Conservation (phyloP, 768 basidiomycete species). For the Cystofilobasidium capitatum region DNA sequence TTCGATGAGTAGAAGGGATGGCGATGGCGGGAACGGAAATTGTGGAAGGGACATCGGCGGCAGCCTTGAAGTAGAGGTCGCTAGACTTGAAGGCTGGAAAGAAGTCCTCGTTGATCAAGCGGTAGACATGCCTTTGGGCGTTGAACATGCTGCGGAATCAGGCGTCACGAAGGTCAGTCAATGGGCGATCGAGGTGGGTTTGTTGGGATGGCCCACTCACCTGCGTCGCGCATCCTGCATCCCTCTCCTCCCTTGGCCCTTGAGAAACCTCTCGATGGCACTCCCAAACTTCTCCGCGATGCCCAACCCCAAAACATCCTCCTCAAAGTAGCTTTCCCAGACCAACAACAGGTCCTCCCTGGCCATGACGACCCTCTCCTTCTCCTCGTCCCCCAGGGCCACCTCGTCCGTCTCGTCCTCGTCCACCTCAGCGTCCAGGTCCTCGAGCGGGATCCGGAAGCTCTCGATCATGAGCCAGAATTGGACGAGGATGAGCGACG, state of each 20-base stretch:
- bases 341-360: slow-evolving; percentile 84
- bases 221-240: slow-evolving; percentile 9
- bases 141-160: slow-evolving; percentile 57
- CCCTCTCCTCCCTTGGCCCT: slow-evolving; percentile 1
- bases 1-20: background rate
- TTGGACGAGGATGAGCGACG: slow-evolving; percentile 74
- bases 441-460: slow-evolving; percentile 91
- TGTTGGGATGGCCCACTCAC: background rate
- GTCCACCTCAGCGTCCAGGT: slow-evolving; percentile 52
- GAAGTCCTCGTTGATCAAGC: slow-evolving; percentile 74
- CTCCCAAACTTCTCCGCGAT: slow-evolving; percentile 6
- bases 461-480: slow-evolving; percentile 97
- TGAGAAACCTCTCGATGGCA: slow-evolving; percentile 15
- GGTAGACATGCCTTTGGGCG: slow-evolving; percentile 74
- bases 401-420: slow-evolving; percentile 30
- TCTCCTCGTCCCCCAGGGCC: background rate
- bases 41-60: slow-evolving; percentile 45
- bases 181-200: background rate
- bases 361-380: slow-evolving; percentile 45
- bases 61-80: slow-evolving; percentile 84
- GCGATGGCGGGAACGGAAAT: slow-evolving; percentile 1
- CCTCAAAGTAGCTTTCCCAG: slow-evolving; percentile 68
- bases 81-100: slow-evolving; percentile 80
- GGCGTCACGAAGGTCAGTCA: background rate
- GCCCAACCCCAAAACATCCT: slow-evolving; percentile 9